Base-by-base conservation (phyloP, 1,284 basidiomycete species). In the Cryptococcus deneoformans region DNA sequence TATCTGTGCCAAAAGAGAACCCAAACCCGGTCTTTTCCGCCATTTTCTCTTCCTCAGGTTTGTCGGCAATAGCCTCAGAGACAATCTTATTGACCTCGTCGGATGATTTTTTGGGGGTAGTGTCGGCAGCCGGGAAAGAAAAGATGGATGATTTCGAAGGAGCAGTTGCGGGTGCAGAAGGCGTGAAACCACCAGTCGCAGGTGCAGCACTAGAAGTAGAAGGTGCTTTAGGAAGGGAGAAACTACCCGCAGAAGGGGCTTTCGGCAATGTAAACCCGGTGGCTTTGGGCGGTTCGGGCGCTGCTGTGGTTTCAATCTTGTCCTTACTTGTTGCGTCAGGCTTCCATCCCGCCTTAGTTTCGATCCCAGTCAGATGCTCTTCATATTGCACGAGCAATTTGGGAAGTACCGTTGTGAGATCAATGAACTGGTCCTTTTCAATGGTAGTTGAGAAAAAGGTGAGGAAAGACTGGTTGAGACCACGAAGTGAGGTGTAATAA, bases 401-500 rank as follows among this genome's bases (percentile, higher is more conserved):
- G 0, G 70, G 68, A 34, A 78, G 48, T 5, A 65, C 65, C 8
- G 76, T 74, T 4, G 82, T 79, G 3, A 92, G 75, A 66, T 94
- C 86, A n/a, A 80, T 72, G 72, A 92, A 92, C 1, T 88, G 86
- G 72, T 94, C 89, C 8, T 82, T 77, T 36, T 88, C 85, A 20
- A 91, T 75, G 4, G 84, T 82, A 52, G 83, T 82, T 11, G 83
- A 81, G 48, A 92, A 76, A 37, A 85, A 83, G 4, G 83, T 79
- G 37, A 89, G 69, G 65, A 92, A 80, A 0, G 89, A 87, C 20
- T 84, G 76, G 70, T 94, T 94, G 47, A 94, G 81, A 10, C 90
- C 90, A 16, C 91, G 86, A 16, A 94, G 80, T 6, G 85, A 84
- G 42, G 81, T 85, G 77, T 85, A 90, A 75, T 90, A 93, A 45